Conservation (phyloP, 257 asterid species). For the Solanum okadae region DNA sequence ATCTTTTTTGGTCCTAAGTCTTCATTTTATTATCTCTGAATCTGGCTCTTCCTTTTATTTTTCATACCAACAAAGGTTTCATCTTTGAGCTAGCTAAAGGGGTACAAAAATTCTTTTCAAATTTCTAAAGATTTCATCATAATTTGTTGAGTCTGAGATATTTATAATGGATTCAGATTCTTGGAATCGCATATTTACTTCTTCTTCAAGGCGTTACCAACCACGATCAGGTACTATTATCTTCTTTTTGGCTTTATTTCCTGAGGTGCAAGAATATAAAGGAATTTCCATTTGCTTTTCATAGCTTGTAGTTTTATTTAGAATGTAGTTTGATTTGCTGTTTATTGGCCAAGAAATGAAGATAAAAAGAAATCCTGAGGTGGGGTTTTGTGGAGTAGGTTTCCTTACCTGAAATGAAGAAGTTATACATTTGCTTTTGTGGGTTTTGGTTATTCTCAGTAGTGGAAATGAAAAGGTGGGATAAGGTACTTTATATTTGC, state of each 20-base stretch:
- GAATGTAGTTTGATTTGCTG: not conserved
- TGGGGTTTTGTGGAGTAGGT: not conserved
- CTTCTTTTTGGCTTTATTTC: not conserved
- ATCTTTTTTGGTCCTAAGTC: not conserved
- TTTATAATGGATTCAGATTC: conserved; percentile 65
- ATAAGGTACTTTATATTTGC: not conserved
- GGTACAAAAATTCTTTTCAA: not conserved
- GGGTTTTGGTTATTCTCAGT: not conserved
- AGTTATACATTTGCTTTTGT: not conserved
- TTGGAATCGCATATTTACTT: conserved; percentile 43
- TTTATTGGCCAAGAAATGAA: not conserved
- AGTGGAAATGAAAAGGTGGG: not conserved
- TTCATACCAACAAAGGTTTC: not conserved
- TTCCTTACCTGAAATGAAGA: not conserved
- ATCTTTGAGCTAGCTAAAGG: not conserved
- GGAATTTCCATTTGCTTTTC: not conserved
- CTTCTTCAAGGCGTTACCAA: conserved; percentile 43
- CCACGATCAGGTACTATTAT: conserved; percentile 51
- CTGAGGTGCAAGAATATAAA: not conserved
- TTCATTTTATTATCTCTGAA: not conserved
- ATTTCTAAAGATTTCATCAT: not conserved
- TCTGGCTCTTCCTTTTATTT: not conserved
- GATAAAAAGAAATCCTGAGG: not conserved
- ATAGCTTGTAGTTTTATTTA: not conserved
- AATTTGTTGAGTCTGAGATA: not conserved